phyloP scores from a whole-genome alignment of 176 grass and related monocot genomes.

The Saccharum spontaneum region DNA sequence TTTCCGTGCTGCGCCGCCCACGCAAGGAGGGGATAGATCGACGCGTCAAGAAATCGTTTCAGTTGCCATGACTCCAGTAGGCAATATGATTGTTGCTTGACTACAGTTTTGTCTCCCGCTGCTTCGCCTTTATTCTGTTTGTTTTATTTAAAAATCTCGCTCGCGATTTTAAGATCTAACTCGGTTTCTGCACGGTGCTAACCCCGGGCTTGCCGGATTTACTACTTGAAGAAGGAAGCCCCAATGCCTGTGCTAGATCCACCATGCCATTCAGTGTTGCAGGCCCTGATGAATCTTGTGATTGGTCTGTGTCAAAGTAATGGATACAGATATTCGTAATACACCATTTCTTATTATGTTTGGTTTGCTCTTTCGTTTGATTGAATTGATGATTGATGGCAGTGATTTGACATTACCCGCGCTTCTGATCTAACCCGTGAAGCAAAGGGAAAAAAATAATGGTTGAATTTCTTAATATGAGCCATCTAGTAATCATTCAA shows the following conservation, averaged over 20 bases:
- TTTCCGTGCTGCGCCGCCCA: not conserved
- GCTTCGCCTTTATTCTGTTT: not conserved
- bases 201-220: slow-evolving; percentile 51
- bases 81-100: slow-evolving; percentile 73
- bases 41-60: slow-evolving; percentile 73
- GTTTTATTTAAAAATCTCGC: not conserved
- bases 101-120: slow-evolving; percentile 2
- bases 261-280: slow-evolving; percentile 65
- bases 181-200: slow-evolving; percentile 28
- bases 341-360: not conserved
- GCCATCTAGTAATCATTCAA: not conserved
- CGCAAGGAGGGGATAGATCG: slow-evolving; percentile 30
- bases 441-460: slow-evolving; percentile 37
- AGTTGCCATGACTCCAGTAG: slow-evolving; percentile 51
- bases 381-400: slow-evolving; percentile 13
- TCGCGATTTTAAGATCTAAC: not conserved
- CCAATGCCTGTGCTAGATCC: slow-evolving; percentile 58
- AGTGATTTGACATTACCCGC: slow-evolving; percentile 46
- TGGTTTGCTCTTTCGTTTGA: not conserved
- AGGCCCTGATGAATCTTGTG: slow-evolving; percentile 29
- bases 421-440: slow-evolving; percentile 55
- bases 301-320: slow-evolving; percentile 62
- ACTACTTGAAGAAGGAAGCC: slow-evolving; percentile 53
- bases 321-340: slow-evolving; percentile 8
- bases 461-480: slow-evolving; percentile 72